Percentiles rank a stretch among this genome's conserved stretches.
Conservation (phyloP, 2,329 filamentous ascomycete genomes). For the Diplodia corticola region DNA sequence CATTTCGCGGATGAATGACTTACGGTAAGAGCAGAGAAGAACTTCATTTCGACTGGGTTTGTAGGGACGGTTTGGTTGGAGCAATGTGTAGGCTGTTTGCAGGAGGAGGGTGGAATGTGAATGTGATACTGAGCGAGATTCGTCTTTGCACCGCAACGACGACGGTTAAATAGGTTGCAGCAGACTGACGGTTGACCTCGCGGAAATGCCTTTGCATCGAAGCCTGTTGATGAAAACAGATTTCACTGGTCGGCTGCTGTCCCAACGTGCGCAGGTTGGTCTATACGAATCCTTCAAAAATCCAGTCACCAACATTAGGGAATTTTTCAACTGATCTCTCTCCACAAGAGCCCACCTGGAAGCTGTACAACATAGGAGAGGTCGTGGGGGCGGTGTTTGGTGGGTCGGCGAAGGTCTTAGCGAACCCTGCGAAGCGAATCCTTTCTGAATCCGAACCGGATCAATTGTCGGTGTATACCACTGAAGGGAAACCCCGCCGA, state of each 20-base stretch:
- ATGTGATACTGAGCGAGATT: not conserved
- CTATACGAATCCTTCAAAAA: not conserved
- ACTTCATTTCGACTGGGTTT: not conserved
- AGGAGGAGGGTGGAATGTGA: not conserved
- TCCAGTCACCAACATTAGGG: not conserved
- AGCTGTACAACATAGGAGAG: not conserved
- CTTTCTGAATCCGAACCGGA: no score
- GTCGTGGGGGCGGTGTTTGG: not conserved
- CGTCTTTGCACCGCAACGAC: not conserved
- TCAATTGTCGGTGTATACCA: not conserved
- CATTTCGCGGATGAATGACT: not conserved
- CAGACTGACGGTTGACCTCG: not conserved
- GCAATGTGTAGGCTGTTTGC: not conserved
- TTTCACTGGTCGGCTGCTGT: no score
- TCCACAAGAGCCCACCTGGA: not conserved
- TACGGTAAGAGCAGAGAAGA: not conserved
- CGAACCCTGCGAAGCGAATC: not conserved
- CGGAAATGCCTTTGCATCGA: not conserved
- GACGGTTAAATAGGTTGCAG: not conserved
- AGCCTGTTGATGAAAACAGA: not conserved
- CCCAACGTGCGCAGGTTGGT: not conserved
- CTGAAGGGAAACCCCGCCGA: not conserved
- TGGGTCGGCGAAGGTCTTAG: not conserved
- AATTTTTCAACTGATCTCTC: not conserved
- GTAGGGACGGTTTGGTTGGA: not conserved